Conservation (phyloP, 495 filamentous ascomycete genomes). For the Podospora tetraspora region DNA sequence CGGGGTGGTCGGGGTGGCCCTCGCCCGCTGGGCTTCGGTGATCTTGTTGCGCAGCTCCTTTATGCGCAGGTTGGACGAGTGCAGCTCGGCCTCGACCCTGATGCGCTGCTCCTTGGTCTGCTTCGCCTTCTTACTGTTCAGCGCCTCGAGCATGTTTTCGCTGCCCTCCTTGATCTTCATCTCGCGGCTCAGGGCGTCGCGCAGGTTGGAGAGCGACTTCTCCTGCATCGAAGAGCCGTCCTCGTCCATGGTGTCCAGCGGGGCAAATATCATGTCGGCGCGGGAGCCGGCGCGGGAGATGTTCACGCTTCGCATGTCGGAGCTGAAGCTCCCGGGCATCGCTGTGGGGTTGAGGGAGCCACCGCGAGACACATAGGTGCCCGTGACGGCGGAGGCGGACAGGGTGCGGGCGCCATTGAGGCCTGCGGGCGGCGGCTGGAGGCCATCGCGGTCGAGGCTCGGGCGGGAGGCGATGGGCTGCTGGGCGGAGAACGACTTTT, state of each 20-base stretch:
- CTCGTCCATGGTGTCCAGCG: conserved; percentile 56
- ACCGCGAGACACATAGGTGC: conserved; percentile 55
- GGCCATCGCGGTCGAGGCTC: conserved; percentile 52
- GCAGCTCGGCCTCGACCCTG: conserved; percentile 84
- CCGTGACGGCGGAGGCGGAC: conserved; percentile 52
- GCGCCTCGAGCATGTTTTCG: conserved; percentile 91
- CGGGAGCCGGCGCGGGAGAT: conserved; percentile 65
- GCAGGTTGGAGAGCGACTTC: conserved; percentile 64
- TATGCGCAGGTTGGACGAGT: conserved; percentile 83
- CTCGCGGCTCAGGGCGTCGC: conserved; percentile 83
- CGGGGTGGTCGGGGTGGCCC: conserved; percentile 66
- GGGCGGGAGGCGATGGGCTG: conserved; percentile 43
- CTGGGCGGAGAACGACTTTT: conserved; percentile 59
- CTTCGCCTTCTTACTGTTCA: conserved; percentile 92
- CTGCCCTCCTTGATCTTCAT: conserved; percentile 96
- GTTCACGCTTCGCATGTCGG: conserved; percentile 71
- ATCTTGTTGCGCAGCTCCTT: conserved; percentile 75
- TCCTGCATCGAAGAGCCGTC: conserved; percentile 61
- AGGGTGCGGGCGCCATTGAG: conserved; percentile 41
- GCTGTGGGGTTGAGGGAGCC: conserved; percentile 61
- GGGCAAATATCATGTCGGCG: conserved; percentile 51
- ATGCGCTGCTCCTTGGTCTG: conserved; percentile 87
- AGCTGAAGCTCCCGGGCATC: conserved; percentile 87
- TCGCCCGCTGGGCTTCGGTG: conserved; percentile 56
- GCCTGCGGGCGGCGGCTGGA: conserved; percentile 34